Conservation (phyloP, 2,329 filamentous ascomycete species). For the Sclerotinia trifoliorum region DNA sequence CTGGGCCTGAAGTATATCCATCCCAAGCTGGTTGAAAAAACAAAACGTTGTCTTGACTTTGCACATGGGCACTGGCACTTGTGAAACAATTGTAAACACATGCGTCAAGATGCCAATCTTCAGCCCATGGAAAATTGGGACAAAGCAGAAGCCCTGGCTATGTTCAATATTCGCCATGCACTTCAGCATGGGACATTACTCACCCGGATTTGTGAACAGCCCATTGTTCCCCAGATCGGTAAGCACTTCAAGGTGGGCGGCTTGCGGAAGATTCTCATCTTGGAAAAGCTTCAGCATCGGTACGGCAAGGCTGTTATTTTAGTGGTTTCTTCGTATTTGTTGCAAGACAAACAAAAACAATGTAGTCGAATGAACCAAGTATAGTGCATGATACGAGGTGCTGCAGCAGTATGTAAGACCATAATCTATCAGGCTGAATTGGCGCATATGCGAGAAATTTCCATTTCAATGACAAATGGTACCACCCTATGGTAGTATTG, state of each 20-base stretch:
- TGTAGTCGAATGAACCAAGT: slow-evolving; percentile 25
- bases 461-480: slow-evolving; percentile 7
- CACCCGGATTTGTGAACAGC: slow-evolving; percentile 68
- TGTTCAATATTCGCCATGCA: slow-evolving; percentile 65
- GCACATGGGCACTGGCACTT: slow-evolving; percentile 80
- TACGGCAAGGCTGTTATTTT: background rate
- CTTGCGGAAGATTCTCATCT: background rate
- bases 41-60: slow-evolving; percentile 71
- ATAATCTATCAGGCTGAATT: slow-evolving; percentile 1
- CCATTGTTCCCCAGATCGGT: too few species aligned
- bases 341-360: background rate
- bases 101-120: background rate
- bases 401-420: background rate
- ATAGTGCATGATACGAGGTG: slow-evolving; percentile 12
- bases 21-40: slow-evolving; percentile 69
- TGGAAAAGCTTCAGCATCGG: background rate
- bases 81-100: slow-evolving; percentile 47
- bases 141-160: slow-evolving; percentile 72
- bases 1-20: slow-evolving; percentile 76
- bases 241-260: background rate
- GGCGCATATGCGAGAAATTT: background rate
- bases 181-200: slow-evolving; percentile 59
- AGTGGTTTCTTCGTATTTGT: slow-evolving; percentile 6
- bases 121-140: slow-evolving; percentile 40
- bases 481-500: background rate